These are phyloP conservation scores for Trypanosoma avium DNA, from an alignment of 208 protist species.

Conservation along the genomic window DNA sequence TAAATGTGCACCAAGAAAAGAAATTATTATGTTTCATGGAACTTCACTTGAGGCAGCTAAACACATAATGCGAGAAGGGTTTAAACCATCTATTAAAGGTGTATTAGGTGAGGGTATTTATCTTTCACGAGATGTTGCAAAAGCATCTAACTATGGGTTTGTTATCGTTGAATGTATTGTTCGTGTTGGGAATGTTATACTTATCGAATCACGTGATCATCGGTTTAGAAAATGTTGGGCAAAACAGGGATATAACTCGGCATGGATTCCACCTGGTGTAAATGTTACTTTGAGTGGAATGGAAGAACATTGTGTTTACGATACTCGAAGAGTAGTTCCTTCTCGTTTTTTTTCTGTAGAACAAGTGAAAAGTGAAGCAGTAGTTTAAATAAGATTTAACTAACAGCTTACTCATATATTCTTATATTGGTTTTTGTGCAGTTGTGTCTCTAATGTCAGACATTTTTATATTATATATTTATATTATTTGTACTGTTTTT, in stretches of 20 bases:
- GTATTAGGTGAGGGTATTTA: conserved; percentile 23
- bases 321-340: too few species aligned
- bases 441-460: too few species aligned
- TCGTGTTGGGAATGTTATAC: not conserved
- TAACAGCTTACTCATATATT: too few species aligned
- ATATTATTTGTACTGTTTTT: too few species aligned
- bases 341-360: not conserved
- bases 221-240: not conserved
- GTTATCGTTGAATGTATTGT: conserved; percentile 12
- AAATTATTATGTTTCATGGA: conserved; percentile 13
- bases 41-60: conserved; percentile 6
- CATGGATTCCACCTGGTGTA: conserved; percentile 14
- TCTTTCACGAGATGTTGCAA: conserved; percentile 11
- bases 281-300: conserved; percentile 9
- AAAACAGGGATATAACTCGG: not conserved
- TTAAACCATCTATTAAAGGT: conserved; percentile 2
- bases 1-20: conserved; percentile 5
- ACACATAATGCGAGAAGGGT: conserved; percentile 7
- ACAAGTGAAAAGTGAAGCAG: too few species aligned
- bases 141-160: conserved; percentile 5
- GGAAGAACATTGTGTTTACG: too few species aligned
- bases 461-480: too few species aligned
- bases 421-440: too few species aligned
- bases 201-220: conserved; percentile 7
- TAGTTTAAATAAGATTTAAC: too few species aligned